These are phyloP conservation scores for Eucalyptus albens DNA, from an alignment of 345 rosid species.

Conservation along the genomic window DNA sequence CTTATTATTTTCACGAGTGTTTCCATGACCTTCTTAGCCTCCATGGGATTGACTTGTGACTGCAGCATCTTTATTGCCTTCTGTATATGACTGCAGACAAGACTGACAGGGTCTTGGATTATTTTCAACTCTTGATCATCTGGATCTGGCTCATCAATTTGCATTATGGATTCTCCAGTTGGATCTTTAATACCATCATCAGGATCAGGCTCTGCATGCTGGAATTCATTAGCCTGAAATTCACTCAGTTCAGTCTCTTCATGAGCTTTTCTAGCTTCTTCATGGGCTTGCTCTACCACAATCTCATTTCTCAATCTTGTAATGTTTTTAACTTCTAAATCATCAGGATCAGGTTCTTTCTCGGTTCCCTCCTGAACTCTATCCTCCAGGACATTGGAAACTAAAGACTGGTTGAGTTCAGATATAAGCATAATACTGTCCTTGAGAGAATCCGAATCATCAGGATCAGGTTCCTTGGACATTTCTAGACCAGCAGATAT, in stretches of 20 bases:
- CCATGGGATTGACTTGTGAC: conserved; percentile 38
- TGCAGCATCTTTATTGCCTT: conserved; percentile 47
- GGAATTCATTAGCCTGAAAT: not conserved
- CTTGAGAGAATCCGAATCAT: conserved; percentile 7
- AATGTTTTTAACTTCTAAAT: conserved; percentile 3
- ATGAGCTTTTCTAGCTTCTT: not conserved
- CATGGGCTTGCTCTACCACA: conserved; percentile 1
- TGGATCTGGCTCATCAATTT: conserved; percentile 62
- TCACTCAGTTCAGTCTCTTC: conserved; percentile 12
- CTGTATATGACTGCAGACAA: conserved; percentile 45
- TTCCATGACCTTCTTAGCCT: conserved; percentile 33
- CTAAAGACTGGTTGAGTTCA: not conserved
- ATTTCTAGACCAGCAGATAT: not conserved
- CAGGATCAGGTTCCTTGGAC: conserved; percentile 18
- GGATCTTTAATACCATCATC: conserved; percentile 8
- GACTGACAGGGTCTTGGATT: conserved; percentile 66
- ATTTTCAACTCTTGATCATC: conserved; percentile 65
- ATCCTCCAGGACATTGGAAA: not conserved
- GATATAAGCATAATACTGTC: not conserved
- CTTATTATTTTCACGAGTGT: conserved; percentile 67
- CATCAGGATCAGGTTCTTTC: conserved; percentile 64
- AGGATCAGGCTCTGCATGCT: conserved; percentile 17
- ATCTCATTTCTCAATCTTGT: not conserved
- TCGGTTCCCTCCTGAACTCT: not conserved
- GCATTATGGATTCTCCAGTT: conserved; percentile 16